Evolutionary conservation across 2,329 filamentous ascomycete genomes (phyloP).

Genomic region (Nemania serpens): DNA sequence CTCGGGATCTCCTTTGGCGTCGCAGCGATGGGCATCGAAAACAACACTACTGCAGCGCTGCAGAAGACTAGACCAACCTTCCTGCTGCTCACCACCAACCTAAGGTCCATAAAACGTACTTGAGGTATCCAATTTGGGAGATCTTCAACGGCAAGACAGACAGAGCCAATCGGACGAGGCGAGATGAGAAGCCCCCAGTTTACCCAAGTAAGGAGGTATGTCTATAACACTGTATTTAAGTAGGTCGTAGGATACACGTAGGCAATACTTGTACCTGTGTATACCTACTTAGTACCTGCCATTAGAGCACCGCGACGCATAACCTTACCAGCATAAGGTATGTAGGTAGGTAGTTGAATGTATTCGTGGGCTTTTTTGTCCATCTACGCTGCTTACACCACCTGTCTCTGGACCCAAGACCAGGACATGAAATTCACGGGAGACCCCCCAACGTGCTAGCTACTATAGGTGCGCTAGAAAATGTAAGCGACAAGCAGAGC

Average conservation of each 20-base stretch:
- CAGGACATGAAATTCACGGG: constrained; percentile 3
- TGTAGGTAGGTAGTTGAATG: too few relatives aligned
- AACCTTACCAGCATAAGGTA: too few relatives aligned
- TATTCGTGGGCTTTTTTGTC: too few relatives aligned
- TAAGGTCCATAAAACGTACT: too few relatives aligned
- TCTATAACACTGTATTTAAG: too few relatives aligned
- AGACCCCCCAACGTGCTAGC: constrained; percentile 13
- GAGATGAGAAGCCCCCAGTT: constrained; percentile 22
- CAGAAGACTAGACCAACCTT: constrained; percentile 1
- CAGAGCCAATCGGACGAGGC: background rate
- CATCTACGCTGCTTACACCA: too few relatives aligned
- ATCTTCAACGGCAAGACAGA: constrained; percentile 29
- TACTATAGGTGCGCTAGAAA: constrained; percentile 12
- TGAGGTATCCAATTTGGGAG: constrained; percentile 28
- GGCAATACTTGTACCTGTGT: too few relatives aligned
- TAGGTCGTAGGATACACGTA: too few relatives aligned
- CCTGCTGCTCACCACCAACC: background rate
- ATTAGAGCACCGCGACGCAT: too few relatives aligned
- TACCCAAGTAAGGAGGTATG: constrained; percentile 21
- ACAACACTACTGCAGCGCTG: constrained; percentile 15
- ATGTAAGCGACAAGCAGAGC: constrained; percentile 14
- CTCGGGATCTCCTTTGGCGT: constrained; percentile 19
- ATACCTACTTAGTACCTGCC: too few relatives aligned
- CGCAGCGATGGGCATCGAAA: constrained; percentile 27
- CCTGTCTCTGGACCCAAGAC: background rate